These are phyloP conservation scores for Arthrinium phaeospermum DNA, from an alignment of 2,329 filamentous ascomycete species.

Conservation along the genomic window DNA sequence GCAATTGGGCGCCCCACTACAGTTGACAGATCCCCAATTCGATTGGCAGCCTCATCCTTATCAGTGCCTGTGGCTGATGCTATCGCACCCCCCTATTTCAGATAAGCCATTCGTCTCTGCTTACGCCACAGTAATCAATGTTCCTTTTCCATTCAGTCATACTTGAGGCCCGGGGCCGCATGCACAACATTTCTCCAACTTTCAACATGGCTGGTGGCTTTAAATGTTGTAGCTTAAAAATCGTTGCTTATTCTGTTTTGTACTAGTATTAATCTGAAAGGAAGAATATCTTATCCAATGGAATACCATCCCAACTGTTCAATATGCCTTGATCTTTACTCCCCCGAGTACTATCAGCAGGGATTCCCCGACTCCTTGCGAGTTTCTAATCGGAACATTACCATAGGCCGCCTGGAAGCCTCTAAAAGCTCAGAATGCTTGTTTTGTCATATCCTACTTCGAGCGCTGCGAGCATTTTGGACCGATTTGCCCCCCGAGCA, in stretches of 20 bases:
- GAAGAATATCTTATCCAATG: too few species aligned
- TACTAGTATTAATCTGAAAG: too few species aligned
- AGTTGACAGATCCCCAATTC: not conserved
- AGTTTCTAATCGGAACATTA: not conserved
- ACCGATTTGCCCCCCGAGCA: not conserved
- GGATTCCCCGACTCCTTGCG: not conserved
- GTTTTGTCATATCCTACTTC: not conserved
- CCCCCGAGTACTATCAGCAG: not conserved
- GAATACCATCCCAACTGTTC: not conserved
- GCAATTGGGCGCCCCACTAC: not conserved
- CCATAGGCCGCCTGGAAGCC: not conserved
- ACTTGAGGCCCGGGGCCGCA: too few species aligned
- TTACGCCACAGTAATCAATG: not conserved
- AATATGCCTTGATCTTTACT: not conserved
- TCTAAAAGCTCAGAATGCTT: not conserved
- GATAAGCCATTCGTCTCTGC: too few species aligned
- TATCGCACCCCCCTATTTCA: too few species aligned
- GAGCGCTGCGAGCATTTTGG: not conserved
- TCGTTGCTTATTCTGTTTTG: too few species aligned
- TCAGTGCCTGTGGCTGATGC: not conserved
- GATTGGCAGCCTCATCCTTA: slow-evolving; percentile 8
- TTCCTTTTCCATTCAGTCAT: too few species aligned
- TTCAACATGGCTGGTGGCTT: too few species aligned
- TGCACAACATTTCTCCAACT: too few species aligned
- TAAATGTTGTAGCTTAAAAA: too few species aligned